These are phyloP conservation scores for Rhazya stricta DNA, from an alignment of 257 asterid species.

Conservation along the genomic window DNA sequence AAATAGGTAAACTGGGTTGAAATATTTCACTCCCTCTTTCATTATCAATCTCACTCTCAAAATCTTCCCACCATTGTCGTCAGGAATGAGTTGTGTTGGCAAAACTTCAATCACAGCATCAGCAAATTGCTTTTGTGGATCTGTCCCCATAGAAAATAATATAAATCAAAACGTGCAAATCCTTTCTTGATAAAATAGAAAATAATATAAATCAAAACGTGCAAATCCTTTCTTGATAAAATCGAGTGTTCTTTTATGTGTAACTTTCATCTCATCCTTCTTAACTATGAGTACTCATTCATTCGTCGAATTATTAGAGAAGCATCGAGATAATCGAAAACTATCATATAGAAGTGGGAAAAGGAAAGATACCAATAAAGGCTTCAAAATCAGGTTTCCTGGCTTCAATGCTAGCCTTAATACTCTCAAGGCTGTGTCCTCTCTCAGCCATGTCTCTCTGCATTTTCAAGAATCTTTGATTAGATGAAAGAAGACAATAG, in stretches of 20 bases:
- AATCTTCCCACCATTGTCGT: conserved; percentile 85
- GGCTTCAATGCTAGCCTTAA: conserved; percentile 95
- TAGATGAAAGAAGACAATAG: background rate
- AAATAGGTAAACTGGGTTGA: conserved; percentile 83
- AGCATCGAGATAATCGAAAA: too few species aligned
- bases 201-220: too few species aligned
- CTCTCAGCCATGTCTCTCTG: conserved; percentile 99
- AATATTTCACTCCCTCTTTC: conserved; percentile 85
- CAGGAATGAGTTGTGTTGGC: conserved; percentile 91
- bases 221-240: too few species aligned
- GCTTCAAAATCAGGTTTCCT: conserved; percentile 95
- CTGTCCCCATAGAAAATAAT: conserved; percentile 31
- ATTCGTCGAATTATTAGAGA: too few species aligned
- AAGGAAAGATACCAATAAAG: conserved; percentile 59
- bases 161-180: background rate
- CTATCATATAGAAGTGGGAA: background rate
- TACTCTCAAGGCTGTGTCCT: conserved; percentile 99
- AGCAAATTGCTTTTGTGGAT: conserved; percentile 92
- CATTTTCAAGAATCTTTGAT: conserved; percentile 20
- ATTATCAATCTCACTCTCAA: conserved; percentile 83
- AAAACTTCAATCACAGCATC: conserved; percentile 89
- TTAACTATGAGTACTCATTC: too few species aligned
- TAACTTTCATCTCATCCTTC: too few species aligned
- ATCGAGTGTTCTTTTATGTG: too few species aligned
- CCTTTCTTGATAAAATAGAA: too few species aligned